Evolutionary conservation across 768 basidiomycete genomes (phyloP).

Genomic region (Neoboletus subvelutipes): DNA sequence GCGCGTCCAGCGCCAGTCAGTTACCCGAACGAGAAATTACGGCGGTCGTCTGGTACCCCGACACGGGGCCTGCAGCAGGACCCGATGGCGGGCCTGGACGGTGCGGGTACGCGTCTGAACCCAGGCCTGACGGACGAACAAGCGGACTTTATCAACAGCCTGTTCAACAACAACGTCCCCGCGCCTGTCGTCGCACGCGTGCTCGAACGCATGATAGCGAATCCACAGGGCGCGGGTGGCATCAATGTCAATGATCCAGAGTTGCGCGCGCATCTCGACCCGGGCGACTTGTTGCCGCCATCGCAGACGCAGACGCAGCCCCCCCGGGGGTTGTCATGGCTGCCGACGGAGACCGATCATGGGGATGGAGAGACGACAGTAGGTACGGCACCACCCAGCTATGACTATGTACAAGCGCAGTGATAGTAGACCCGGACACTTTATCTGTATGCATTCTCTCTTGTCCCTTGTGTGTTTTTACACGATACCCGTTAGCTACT

Average conservation of each 20-base stretch:
- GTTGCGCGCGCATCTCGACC: not conserved
- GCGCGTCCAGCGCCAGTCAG: not conserved
- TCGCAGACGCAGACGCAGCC: not conserved
- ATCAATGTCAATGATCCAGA: slow-evolving; percentile 15
- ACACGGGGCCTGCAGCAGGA: not conserved
- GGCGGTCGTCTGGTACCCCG: not conserved
- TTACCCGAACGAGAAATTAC: slow-evolving; percentile 19
- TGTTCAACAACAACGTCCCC: slow-evolving; percentile 29
- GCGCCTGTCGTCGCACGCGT: slow-evolving; percentile 27
- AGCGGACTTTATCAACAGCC: slow-evolving; percentile 25
- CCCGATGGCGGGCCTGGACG: not conserved
- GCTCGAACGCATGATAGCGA: slow-evolving; percentile 27
- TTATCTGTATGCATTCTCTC: not conserved
- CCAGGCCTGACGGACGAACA: slow-evolving; percentile 21
- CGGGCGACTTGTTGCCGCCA: not conserved
- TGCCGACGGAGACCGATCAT: slow-evolving; percentile 42
- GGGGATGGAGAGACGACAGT: slow-evolving; percentile 32
- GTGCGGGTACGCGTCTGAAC: not conserved
- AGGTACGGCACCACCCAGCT: slow-evolving; percentile 26
- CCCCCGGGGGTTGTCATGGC: slow-evolving; percentile 17
- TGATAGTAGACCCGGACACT: not conserved
- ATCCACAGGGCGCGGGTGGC: slow-evolving; percentile 15
- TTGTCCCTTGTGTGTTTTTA: not conserved
- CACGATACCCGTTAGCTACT: not conserved
- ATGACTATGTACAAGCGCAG: slow-evolving; percentile 18